phyloP scores from a whole-genome alignment of 2,329 filamentous ascomycete genomes.

The Myriosclerotinia duriaeana region DNA sequence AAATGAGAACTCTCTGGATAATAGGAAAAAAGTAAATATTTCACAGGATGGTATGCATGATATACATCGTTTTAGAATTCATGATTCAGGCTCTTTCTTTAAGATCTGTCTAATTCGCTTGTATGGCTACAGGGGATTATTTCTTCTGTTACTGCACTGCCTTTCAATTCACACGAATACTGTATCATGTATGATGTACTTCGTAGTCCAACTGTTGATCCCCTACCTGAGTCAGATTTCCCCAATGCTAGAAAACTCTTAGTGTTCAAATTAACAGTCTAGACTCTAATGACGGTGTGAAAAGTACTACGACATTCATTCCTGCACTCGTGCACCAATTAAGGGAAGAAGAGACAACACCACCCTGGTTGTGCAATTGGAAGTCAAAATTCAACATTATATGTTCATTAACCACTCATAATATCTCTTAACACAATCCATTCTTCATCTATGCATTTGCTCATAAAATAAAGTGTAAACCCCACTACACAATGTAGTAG shows the following conservation, averaged over 20 bases:
- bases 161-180: not conserved
- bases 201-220: not conserved
- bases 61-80: not conserved
- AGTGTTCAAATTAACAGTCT: not conserved
- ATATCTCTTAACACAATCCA: not conserved
- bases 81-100: not conserved
- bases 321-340: not conserved
- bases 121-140: not conserved
- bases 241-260: not conserved
- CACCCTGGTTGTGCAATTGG: not conserved
- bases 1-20: not conserved
- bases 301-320: not conserved
- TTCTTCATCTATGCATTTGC: conserved; percentile 7
- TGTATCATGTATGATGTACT: not conserved
- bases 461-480: conserved; percentile 6
- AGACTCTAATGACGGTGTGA: not conserved
- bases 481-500: not conserved
- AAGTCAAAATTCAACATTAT: not conserved
- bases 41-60: too few species aligned
- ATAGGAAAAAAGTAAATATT: not conserved
- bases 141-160: not conserved
- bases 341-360: not conserved
- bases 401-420: conserved; percentile 3
- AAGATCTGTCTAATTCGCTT: conserved; percentile 8
- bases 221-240: not conserved